Conservation (phyloP, 331 rosid genomes). For the Malus hybrid region DNA sequence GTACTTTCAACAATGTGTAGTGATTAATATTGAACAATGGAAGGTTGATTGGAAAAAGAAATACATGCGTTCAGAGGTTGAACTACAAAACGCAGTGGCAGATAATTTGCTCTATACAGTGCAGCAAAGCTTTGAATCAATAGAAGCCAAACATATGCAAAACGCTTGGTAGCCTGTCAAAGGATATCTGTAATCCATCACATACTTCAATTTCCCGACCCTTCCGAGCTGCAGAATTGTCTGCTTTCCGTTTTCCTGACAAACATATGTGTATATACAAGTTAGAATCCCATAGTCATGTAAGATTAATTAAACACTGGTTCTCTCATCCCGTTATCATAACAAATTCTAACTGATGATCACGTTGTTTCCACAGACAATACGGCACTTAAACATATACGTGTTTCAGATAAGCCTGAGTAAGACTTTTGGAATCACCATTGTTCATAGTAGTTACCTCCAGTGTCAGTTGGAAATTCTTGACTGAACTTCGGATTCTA, state of each 20-base stretch:
- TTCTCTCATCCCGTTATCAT: background rate
- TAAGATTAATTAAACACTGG: background rate
- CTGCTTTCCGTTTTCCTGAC: constrained; percentile 72
- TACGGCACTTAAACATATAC: background rate
- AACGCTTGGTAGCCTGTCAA: constrained; percentile 97
- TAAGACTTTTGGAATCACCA: background rate
- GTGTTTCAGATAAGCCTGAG: background rate
- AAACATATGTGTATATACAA: background rate
- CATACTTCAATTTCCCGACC: constrained; percentile 63
- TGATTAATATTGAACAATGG: too few species aligned
- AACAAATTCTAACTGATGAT: background rate
- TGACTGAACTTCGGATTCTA: constrained; percentile 61
- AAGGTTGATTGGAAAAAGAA: too few species aligned
- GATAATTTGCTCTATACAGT: constrained; percentile 24
- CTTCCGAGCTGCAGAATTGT: constrained; percentile 84
- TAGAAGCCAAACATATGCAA: constrained; percentile 80
- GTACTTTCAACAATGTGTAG: too few species aligned
- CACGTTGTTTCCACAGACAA: background rate
- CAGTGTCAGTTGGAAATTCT: constrained; percentile 81
- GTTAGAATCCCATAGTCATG: constrained; percentile 1
- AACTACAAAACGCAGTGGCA: constrained; percentile 13
- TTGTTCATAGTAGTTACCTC: constrained; percentile 39
- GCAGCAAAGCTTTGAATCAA: constrained; percentile 89
- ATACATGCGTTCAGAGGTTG: constrained; percentile 23
- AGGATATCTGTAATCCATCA: constrained; percentile 96